These are phyloP conservation scores for Polygonum aviculare DNA, from an alignment of 148 eudicot species.

Conservation along the genomic window DNA sequence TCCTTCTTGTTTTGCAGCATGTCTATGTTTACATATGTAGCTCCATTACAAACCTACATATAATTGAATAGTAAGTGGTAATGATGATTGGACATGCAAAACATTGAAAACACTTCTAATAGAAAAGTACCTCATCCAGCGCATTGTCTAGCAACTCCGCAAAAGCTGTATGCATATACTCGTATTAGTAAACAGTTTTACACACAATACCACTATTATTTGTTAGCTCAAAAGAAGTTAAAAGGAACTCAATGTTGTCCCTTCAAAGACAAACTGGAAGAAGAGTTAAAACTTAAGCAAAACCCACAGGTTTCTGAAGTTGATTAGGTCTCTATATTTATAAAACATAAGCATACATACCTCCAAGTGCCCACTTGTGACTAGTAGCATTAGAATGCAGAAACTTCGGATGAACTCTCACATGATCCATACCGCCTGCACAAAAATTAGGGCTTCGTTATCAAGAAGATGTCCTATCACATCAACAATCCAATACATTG, in stretches of 20 bases:
- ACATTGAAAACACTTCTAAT: slow-evolving; percentile 3
- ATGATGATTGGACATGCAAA: neutral
- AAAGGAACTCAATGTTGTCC: neutral
- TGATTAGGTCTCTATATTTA: neutral
- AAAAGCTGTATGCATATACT: slow-evolving; percentile 45
- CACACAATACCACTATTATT: neutral
- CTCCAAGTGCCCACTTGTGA: slow-evolving; percentile 95
- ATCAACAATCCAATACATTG: neutral
- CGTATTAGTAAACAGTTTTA: neutral
- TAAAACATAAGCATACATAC: slow-evolving; percentile 26
- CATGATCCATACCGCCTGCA: slow-evolving; percentile 95
- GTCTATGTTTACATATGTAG: slow-evolving; percentile 70
- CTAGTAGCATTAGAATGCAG: slow-evolving; percentile 96
- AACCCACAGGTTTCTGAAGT: neutral
- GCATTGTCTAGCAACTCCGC: slow-evolving; percentile 94
- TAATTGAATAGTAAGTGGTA: neutral
- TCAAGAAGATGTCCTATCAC: neutral
- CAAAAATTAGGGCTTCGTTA: slow-evolving; percentile 5
- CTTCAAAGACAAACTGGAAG: neutral
- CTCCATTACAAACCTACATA: slow-evolving; percentile 71
- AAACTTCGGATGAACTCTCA: slow-evolving; percentile 95
- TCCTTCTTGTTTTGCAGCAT: slow-evolving; percentile 68
- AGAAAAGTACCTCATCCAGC: slow-evolving; percentile 66
- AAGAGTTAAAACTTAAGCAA: neutral
- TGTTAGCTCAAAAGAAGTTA: neutral